Evolutionary conservation across 2,329 filamentous ascomycete species (phyloP).

Genomic region (Colletotrichum sp.): DNA sequence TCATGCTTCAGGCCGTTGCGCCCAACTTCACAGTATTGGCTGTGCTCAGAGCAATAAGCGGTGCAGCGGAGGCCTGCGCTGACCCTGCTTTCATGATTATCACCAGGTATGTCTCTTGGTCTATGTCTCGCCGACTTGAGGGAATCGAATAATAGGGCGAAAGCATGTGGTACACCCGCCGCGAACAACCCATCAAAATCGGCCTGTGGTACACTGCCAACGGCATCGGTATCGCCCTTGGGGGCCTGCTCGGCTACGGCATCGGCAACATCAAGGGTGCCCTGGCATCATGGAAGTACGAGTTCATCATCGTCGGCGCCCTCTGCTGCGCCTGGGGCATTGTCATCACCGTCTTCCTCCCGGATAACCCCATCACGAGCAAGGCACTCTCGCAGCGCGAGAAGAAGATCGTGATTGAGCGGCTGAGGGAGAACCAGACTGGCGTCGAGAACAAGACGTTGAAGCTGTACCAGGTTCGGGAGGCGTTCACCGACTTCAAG

Average conservation of each 20-base stretch:
- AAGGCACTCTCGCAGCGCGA: neutral
- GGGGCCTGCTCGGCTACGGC: neutral
- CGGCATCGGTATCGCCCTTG: neutral
- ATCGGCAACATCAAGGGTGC: neutral
- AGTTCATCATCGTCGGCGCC: neutral
- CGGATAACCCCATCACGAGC: neutral
- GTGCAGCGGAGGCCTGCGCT: neutral
- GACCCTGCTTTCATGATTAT: neutral
- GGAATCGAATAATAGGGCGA: neutral
- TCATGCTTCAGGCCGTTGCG: neutral
- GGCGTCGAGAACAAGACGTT: neutral
- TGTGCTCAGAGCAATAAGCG: neutral
- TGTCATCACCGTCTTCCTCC: neutral
- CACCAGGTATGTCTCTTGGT: accelerated
- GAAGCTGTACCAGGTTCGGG: neutral
- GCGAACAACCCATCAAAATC: neutral
- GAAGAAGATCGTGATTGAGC: neutral
- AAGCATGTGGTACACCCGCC: neutral
- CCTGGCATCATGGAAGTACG: neutral
- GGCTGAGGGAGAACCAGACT: neutral
- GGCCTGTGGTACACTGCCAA: neutral
- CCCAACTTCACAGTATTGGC: neutral
- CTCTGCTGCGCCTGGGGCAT: neutral
- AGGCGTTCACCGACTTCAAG: neutral
- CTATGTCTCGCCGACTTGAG: neutral